Percentiles rank a stretch among this genome's conserved stretches.
These are phyloP conservation scores for Aphanomyces invadans DNA, from an alignment of 352 stramenopile species.

Conservation along the genomic window DNA sequence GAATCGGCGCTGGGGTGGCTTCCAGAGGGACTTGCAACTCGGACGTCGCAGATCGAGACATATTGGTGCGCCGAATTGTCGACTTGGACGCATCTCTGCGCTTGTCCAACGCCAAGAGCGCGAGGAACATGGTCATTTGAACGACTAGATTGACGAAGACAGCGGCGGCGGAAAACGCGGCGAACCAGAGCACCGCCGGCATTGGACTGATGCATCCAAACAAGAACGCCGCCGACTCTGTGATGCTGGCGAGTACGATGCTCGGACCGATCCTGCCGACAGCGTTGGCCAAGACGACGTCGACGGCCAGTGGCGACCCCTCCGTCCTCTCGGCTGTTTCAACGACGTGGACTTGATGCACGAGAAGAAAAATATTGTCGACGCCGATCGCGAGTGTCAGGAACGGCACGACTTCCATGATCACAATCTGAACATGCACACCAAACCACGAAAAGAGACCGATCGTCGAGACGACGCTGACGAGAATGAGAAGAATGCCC, in stretches of 20 bases:
- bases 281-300: conserved; percentile 41
- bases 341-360: conserved; percentile 45
- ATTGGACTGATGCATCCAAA: conserved; percentile 54
- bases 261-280: conserved; percentile 53
- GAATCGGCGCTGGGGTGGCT: too few relatives aligned
- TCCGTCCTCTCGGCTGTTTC: conserved; percentile 41
- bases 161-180: conserved; percentile 37
- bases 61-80: too few relatives aligned
- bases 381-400: conserved; percentile 59
- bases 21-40: too few relatives aligned
- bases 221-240: conserved; percentile 41
- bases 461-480: conserved; percentile 55
- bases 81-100: too few relatives aligned
- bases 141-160: conserved; percentile 47
- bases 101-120: conserved; percentile 58
- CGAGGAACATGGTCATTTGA: conserved; percentile 60
- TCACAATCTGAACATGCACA: conserved; percentile 57
- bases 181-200: conserved; percentile 59
- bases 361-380: conserved; percentile 62
- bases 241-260: conserved; percentile 41
- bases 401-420: conserved; percentile 56
- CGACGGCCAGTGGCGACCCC: conserved; percentile 37
- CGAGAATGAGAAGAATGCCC: conserved; percentile 50
- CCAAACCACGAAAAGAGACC: conserved; percentile 59
- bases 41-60: too few relatives aligned